Percentiles rank a stretch among this genome's conserved stretches.
These are phyloP conservation scores for Metschnikowia drakensbergensis DNA, from an alignment of 805 yeast genomes.

Conservation along the genomic window DNA sequence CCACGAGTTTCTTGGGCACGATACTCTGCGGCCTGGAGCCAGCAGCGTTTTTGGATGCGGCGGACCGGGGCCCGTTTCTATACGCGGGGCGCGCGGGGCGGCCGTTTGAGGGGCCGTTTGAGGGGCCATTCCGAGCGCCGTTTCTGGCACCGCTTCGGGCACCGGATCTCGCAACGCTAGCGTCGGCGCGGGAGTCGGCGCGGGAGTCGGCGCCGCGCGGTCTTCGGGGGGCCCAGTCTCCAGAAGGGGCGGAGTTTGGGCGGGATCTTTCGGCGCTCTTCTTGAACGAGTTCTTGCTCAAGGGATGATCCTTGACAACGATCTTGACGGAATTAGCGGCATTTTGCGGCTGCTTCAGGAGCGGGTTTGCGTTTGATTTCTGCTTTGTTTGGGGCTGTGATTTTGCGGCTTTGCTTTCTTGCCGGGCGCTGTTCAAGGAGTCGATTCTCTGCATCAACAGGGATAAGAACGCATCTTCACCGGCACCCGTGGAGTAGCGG, in stretches of 20 bases:
- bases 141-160: background rate
- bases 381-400: background rate
- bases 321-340: background rate
- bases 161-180: background rate
- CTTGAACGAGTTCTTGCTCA: conserved; percentile 17
- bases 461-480: conserved; percentile 26
- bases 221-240: background rate
- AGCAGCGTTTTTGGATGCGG: too few relatives aligned
- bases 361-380: background rate
- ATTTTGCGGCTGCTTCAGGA: background rate
- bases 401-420: background rate
- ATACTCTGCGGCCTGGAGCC: conserved; percentile 3
- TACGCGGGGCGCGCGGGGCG: too few relatives aligned
- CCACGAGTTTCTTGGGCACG: conserved; percentile 15
- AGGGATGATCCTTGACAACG: conserved; percentile 18
- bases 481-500: conserved; percentile 11
- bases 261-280: background rate
- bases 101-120: too few relatives aligned
- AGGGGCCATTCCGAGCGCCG: too few relatives aligned
- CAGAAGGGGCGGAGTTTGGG: background rate
- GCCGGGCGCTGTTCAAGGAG: conserved; percentile 22
- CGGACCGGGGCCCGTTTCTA: too few relatives aligned
- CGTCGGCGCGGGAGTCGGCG: too few relatives aligned
- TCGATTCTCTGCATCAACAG: conserved; percentile 37
- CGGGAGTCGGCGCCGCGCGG: too few relatives aligned